Conservation (phyloP, 1,284 basidiomycete genomes). For the Cryptococcus floricola region DNA sequence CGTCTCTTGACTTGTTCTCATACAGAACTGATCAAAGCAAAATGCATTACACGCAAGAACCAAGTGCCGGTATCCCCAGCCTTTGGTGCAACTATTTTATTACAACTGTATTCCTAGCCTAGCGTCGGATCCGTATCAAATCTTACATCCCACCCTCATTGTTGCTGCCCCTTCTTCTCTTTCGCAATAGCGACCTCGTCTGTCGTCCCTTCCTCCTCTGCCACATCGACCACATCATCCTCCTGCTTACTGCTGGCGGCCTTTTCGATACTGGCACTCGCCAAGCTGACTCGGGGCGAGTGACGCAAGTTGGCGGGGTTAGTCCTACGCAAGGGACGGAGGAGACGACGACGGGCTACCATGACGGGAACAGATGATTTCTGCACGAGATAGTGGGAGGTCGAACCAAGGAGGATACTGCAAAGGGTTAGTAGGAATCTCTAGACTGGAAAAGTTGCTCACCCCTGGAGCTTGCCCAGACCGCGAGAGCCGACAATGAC, state of each 20-base stretch:
- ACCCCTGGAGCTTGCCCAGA: constrained; percentile 84
- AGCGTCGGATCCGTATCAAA: no score
- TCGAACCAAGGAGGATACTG: constrained; percentile 92
- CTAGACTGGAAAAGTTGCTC: constrained; percentile 23
- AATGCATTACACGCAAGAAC: no score
- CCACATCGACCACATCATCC: constrained; percentile 48
- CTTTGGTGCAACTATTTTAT: no score
- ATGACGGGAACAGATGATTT: constrained; percentile 88
- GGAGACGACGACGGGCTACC: constrained; percentile 75
- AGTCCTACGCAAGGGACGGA: constrained; percentile 59
- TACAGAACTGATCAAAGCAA: no score
- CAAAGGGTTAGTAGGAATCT: background rate
- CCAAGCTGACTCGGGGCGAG: constrained; percentile 70
- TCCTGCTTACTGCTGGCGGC: constrained; percentile 46
- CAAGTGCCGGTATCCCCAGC: no score
- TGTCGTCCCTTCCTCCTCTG: constrained; percentile 15
- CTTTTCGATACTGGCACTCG: constrained; percentile 73
- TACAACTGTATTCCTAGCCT: no score
- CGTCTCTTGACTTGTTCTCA: no score
- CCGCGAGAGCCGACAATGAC: constrained; percentile 94
- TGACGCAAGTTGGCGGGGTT: constrained; percentile 50
- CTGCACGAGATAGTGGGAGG: constrained; percentile 93
- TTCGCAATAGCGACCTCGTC: background rate
- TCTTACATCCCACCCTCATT: no score
- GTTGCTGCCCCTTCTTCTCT: background rate